phyloP scores from a whole-genome alignment of 805 yeast genomes.

The Wickerhamomyces kurtzmanii region DNA sequence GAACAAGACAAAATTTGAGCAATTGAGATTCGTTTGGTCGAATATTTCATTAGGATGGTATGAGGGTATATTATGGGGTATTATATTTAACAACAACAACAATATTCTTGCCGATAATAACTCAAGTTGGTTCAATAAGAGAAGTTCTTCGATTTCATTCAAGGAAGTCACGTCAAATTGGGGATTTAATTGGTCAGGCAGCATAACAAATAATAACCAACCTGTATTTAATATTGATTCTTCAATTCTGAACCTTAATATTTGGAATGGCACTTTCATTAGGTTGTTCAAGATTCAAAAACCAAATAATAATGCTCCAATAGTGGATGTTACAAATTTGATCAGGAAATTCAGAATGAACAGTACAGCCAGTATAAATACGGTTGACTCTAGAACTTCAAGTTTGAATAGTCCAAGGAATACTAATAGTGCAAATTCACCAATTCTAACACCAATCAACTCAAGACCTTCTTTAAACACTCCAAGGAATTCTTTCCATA shows the following conservation, averaged over 20 bases:
- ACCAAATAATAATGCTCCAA: slow-evolving; percentile 28
- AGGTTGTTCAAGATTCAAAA: slow-evolving; percentile 38
- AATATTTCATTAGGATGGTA: slow-evolving; percentile 68
- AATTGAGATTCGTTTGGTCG: slow-evolving; percentile 54
- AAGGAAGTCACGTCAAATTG: slow-evolving; percentile 26
- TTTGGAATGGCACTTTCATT: slow-evolving; percentile 43
- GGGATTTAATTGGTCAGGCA: slow-evolving; percentile 19
- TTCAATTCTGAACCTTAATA: slow-evolving; percentile 27
- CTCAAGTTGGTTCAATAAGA: slow-evolving; percentile 15
- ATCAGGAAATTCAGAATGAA: slow-evolving; percentile 25
- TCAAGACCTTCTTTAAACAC: slow-evolving; percentile 17
- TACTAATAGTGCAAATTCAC: slow-evolving; percentile 6
- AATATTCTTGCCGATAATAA: slow-evolving; percentile 5
- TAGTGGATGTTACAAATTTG: slow-evolving; percentile 28
- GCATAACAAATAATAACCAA: slow-evolving; percentile 8
- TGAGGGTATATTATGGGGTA: slow-evolving; percentile 52
- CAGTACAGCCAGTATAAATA: slow-evolving; percentile 14
- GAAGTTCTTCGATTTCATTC: slow-evolving; percentile 12
- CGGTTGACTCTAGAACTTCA: slow-evolving; percentile 5
- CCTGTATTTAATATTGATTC: slow-evolving; percentile 18
- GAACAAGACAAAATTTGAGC: slow-evolving; percentile 31
- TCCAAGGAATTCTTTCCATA: slow-evolving; percentile 13
- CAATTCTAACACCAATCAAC: slow-evolving; percentile 17
- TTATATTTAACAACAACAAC: slow-evolving; percentile 29
- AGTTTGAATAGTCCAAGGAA: slow-evolving; percentile 3